Percentiles rank a stretch among this genome's conserved stretches.
Conservation (phyloP, 1,139 yeast genomes). For the Arxiozyma heterogenica region DNA sequence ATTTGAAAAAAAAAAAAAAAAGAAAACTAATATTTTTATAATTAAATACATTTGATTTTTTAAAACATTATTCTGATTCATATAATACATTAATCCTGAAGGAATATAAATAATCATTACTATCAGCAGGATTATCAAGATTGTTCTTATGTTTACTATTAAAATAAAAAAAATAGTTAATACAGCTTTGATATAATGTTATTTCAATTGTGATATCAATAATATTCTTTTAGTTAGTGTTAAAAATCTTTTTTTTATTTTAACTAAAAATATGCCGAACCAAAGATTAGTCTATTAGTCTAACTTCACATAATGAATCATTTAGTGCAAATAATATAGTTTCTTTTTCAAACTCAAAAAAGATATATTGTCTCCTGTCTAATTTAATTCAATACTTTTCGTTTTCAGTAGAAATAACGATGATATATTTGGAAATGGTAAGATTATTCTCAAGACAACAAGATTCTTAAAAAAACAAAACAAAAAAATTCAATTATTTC, state of each 20-base stretch:
- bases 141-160: no score
- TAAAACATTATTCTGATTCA: neutral
- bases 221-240: neutral
- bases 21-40: neutral
- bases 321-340: constrained; percentile 35
- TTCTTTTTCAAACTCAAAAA: no score
- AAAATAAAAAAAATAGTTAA: neutral
- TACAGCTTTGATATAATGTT: neutral
- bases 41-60: neutral
- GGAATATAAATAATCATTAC: neutral
- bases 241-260: neutral
- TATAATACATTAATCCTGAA: neutral
- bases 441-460: constrained; percentile 47
- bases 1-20: neutral
- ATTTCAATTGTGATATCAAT: neutral
- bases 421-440: constrained; percentile 39
- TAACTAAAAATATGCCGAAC: neutral
- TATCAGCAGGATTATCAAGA: neutral
- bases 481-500: constrained; percentile 46
- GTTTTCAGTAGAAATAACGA: no score
- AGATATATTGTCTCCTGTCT: no score
- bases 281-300: neutral
- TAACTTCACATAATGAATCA: constrained; percentile 32
- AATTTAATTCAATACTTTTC: no score
- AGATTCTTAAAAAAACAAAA: constrained; percentile 37